Base-by-base conservation (phyloP, 1,284 basidiomycete genomes). In the Puccinia novopanici region DNA sequence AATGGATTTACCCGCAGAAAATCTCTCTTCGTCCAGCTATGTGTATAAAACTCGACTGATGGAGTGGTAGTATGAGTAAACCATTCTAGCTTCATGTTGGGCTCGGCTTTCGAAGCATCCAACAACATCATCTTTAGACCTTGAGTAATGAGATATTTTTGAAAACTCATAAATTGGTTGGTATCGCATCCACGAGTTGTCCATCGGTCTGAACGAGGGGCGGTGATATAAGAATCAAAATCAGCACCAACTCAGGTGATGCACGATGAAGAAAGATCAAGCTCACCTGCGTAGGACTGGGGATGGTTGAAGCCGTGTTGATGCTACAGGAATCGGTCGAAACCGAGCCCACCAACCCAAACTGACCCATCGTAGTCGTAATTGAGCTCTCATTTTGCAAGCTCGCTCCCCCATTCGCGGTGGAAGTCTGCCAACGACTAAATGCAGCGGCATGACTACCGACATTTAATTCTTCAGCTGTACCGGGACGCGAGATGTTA, bases 261-360 rank as follows among this genome's bases (percentile, higher is more conserved):
- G 50, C 59, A 19, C 12, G 59, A 12, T 19, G 4, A 5, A 57
- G 3, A 19, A 37, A 27, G 3, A 8, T 27, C 8, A 61, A 61
- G 59, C 59, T 61, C 34, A 61, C 59, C 24, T 61, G 59, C 4
- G 59, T 61, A 30, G 59, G 59, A 30, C 59, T 61, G 4, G 59
- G 59, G 10, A 61, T 61, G 24, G 59, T 61, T 24, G 59, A 61
- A 37, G 59, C 34, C 24, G 59, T 61, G 59, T 61, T 61, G 34
- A 61, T 61, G 59, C 59, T 61, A 19, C 59, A 61, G 34, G 59
- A 61, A 61, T 61, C 59, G 10, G 59, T 61, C 5, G 59, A 6
- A 12, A 61, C 22, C 12, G 59, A 61, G 59, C 59, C 34, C 27
- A 37, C 34, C 19, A 61, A 61, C 27, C 27, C 27, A 19, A 61